phyloP scores from a whole-genome alignment of 257 asterid species.

The Sherardia arvensis region DNA sequence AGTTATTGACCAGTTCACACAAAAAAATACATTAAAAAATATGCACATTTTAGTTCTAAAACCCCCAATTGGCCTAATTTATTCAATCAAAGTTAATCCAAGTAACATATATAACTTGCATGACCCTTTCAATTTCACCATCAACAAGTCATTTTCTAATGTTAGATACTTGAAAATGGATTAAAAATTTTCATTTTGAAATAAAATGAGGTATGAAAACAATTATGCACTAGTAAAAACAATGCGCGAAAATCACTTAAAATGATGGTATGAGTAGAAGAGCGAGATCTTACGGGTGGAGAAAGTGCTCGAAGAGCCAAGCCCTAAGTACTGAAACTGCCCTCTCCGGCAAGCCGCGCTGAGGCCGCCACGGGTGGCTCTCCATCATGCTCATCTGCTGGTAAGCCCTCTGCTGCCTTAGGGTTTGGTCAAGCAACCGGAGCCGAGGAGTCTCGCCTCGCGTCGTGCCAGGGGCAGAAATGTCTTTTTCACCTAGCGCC shows the following conservation, averaged over 20 bases:
- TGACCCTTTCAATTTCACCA: too few species aligned
- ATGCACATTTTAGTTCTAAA: not conserved
- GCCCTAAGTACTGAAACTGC: slow-evolving; percentile 79
- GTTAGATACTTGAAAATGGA: not conserved
- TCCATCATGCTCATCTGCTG: slow-evolving; percentile 61
- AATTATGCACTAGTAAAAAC: too few species aligned
- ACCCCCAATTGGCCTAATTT: not conserved
- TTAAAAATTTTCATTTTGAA: too few species aligned
- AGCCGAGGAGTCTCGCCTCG: slow-evolving; percentile 43
- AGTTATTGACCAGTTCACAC: not conserved
- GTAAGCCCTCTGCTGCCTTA: slow-evolving; percentile 42
- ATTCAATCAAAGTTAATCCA: too few species aligned
- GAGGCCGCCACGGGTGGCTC: slow-evolving; percentile 65
- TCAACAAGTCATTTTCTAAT: too few species aligned
- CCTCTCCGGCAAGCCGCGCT: slow-evolving; percentile 66
- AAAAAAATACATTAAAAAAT: not conserved
- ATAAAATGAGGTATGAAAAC: too few species aligned
- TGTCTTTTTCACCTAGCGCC: slow-evolving; percentile 43
- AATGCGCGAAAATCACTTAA: too few species aligned
- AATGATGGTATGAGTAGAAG: not conserved
- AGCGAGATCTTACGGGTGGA: slow-evolving; percentile 47
- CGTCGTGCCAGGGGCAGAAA: not conserved
- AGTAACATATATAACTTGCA: too few species aligned
- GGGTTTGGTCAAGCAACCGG: slow-evolving; percentile 34
- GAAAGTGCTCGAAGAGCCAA: slow-evolving; percentile 80